Evolutionary conservation across 441 rosid genomes (phyloP), one percentile per base, ranked within the genome.

Genomic region (Jatropha podagrica): DNA sequence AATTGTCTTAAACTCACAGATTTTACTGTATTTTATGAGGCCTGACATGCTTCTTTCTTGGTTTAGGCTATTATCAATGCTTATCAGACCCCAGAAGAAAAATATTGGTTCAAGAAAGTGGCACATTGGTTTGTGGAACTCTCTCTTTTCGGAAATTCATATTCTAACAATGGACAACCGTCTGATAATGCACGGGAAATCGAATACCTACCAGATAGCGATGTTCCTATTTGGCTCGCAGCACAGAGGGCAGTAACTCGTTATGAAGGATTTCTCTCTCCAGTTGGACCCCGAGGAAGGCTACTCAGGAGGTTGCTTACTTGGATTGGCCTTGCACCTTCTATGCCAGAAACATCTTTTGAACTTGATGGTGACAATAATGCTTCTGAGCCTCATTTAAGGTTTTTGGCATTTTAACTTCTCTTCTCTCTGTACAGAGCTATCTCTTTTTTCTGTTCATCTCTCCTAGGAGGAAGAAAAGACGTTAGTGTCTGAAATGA

Each of bases 171-270:
- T 65, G 82, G 82, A 69, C 85, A 88, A 76, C 80, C 77, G 32
- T 82, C 87, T 72, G 86, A 87, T 77, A 82, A 80, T 70, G 72
- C 79, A 26, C 78, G 75, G 74, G 87, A 71, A 64, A 79, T 73
- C n/a, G 91, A 85, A 62, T 85, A 86, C 72, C 79, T 83, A 78
- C 83, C 92, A 80, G 90, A 86, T 68, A 79, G 82, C 14, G 91
- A 90, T 51, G 97, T 95, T 69, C 98, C 97, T 51, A 90, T 95
- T 77, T 87, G 95, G 85, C 76, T 92, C 76, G 98, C 99, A 67
- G 97, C 99, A 76, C 92, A 92, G 88, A 95, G 85, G 78, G 99
- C 98, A 76, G 96, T 93, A 73, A 90, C 88, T 75, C 93, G 96
- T 65, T 95, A 93, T 74, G 91, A 93, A 82, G 97, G 96, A 69